phyloP scores from a whole-genome alignment of 306 rosid species.

The Vigna mungo region DNA sequence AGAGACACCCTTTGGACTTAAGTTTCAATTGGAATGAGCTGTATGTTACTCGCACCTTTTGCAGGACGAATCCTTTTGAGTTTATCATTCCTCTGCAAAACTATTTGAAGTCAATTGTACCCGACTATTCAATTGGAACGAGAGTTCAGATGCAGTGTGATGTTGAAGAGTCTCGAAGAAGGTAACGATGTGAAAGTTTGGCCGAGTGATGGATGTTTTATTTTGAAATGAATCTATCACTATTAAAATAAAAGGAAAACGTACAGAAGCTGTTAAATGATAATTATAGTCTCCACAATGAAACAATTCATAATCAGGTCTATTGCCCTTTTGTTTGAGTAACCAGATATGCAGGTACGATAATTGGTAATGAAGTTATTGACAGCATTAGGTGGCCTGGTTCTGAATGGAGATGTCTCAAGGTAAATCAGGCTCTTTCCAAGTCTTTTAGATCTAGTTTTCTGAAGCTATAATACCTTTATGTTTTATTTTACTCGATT shows the following conservation, averaged over 20 bases:
- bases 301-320: conserved; percentile 15
- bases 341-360: conserved; percentile 62
- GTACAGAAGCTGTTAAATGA: not conserved
- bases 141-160: conserved; percentile 52
- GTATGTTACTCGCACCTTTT: conserved; percentile 36
- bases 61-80: conserved; percentile 67
- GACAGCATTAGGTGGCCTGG: conserved; percentile 69
- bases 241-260: not conserved
- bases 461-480: conserved; percentile 1
- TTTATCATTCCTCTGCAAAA: conserved; percentile 58
- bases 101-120: conserved; percentile 51
- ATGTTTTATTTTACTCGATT: conserved; percentile 16
- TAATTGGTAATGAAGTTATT: conserved; percentile 57
- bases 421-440: conserved; percentile 52
- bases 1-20: not conserved
- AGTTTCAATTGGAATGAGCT: conserved; percentile 20
- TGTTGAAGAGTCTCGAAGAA: conserved; percentile 58
- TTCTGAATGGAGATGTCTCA: conserved; percentile 76
- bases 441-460: conserved; percentile 10
- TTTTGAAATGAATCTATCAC: conserved; percentile 2
- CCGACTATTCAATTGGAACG: conserved; percentile 55
- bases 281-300: conserved; percentile 23
- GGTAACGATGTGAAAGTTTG: conserved; percentile 53
- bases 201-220: conserved; percentile 15
- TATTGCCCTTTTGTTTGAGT: conserved; percentile 35